Evolutionary conservation across 768 basidiomycete genomes (phyloP), one percentile per base, ranked within the genome.

Genomic region (Lentinula edodes): DNA sequence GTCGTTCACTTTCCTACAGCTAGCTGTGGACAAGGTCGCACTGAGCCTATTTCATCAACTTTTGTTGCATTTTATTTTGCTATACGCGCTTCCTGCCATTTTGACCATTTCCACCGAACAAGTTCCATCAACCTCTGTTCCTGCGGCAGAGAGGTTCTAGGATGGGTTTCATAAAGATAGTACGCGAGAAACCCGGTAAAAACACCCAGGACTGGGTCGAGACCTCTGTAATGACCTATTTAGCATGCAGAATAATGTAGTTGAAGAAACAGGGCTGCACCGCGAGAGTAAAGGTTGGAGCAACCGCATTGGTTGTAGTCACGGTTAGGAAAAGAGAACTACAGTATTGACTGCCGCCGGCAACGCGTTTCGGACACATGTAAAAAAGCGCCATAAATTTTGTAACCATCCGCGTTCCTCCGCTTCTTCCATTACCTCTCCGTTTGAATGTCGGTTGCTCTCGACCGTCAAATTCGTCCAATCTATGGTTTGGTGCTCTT

Each of bases 391-490:
- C 39, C 39, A 15, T 23, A 23, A 48, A 48, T 9, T 48, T 48
- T 48, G 46, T 32, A 51, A 41, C 4, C 7, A 39, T 39, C 38
- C 61, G 15, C 52, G 57, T 54, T 62, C 55, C 38, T 60, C 48
- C 54, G 41, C 35, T 56, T 32, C n/a, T 46, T 56, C 58, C 54
- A 57, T 45, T 52, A 51, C 35, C 52, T 61, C 57, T 74, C 38
- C 38, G 13, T 39, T 75, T 74, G 73, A 38, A 86, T 86, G 80
- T 82, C 87, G 60, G 74, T 78, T 63, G 85, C 88, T 53, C 74
- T 88, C 60, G 91, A 93, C 66, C 88, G 91, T 67, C 91, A 93
- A 75, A 83, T 93, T 71, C 87, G 87, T 64, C 90, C 89, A 64
- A 88, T 93, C 71, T 93, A 93, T 70, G 91, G 91, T 91, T 62